A percentile compares a stretch with the other conserved stretches of the same genome.
Conservation (phyloP, 805 yeast species). For the Suhomyces tanzawaensis region DNA sequence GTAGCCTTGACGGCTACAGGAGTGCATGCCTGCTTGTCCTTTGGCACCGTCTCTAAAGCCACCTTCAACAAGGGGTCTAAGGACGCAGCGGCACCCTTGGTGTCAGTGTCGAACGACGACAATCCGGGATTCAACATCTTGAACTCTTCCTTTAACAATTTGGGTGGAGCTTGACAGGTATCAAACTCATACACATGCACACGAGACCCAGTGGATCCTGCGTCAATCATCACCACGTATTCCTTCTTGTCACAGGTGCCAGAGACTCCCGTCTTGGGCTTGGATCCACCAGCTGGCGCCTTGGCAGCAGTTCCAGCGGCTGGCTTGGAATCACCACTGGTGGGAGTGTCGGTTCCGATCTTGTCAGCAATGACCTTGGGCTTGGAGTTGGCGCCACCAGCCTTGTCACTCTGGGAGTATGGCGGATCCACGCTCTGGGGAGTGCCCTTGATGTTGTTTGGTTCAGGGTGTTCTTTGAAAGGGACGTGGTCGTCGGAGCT, state of each 20-base stretch:
- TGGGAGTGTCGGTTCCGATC: slow-evolving; percentile 6
- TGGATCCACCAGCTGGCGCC: slow-evolving; percentile 1
- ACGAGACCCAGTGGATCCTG: slow-evolving; percentile 97
- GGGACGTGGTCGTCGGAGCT: slow-evolving; percentile 22
- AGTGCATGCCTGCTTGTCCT: slow-evolving; percentile 68
- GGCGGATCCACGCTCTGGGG: slow-evolving; percentile 38
- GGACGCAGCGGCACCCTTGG: slow-evolving; percentile 84
- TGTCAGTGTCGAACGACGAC: slow-evolving; percentile 77
- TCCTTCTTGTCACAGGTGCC: slow-evolving; percentile 42
- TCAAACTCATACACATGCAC: slow-evolving; percentile 92
- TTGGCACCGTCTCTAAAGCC: slow-evolving; percentile 79
- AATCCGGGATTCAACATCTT: slow-evolving; percentile 91
- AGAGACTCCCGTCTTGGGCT: neutral
- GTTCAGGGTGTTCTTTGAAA: slow-evolving; percentile 17
- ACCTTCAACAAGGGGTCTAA: slow-evolving; percentile 75
- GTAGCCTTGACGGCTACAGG: slow-evolving; percentile 98
- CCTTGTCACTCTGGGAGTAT: slow-evolving; percentile 20
- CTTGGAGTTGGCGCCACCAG: slow-evolving; percentile 8
- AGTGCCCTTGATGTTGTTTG: slow-evolving; percentile 33
- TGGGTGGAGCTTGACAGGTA: slow-evolving; percentile 82
- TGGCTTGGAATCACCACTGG: slow-evolving; percentile 1
- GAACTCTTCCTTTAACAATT: slow-evolving; percentile 73
- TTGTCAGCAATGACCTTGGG: slow-evolving; percentile 27
- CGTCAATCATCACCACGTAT: slow-evolving; percentile 92
- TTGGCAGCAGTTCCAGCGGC: slow-evolving; percentile 5